Percentiles rank a stretch among this genome's conserved stretches.
phyloP scores from a whole-genome alignment of 805 yeast genomes.

The Candida khao-thaluensis region DNA sequence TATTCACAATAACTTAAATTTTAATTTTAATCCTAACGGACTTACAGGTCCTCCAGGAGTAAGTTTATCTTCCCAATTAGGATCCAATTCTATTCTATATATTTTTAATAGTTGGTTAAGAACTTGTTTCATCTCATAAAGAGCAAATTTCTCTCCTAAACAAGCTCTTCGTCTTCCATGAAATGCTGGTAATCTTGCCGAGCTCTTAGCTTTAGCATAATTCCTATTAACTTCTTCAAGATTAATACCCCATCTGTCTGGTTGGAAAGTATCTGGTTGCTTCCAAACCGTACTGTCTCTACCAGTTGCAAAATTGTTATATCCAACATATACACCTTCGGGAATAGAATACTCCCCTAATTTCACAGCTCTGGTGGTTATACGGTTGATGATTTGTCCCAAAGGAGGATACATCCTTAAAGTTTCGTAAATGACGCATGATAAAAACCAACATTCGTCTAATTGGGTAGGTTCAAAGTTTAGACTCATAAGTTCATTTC shows the following conservation, averaged over 20 bases:
- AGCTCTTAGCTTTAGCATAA: constrained; percentile 45
- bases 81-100: constrained; percentile 37
- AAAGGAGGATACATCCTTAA: constrained; percentile 55
- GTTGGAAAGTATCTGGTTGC: constrained; percentile 43
- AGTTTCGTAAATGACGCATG: constrained; percentile 44
- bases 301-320: constrained; percentile 53
- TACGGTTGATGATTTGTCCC: constrained; percentile 54
- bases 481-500: constrained; percentile 17
- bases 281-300: constrained; percentile 45
- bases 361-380: constrained; percentile 34
- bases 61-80: constrained; percentile 47
- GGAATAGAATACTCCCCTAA: constrained; percentile 50
- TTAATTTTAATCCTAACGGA: constrained; percentile 38
- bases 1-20: neutral
- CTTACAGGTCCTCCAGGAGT: constrained; percentile 62
- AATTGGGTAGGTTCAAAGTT: neutral
- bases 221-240: constrained; percentile 35
- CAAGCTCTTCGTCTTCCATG: constrained; percentile 64
- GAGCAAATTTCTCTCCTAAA: constrained; percentile 58
- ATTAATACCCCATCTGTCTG: constrained; percentile 52
- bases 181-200: constrained; percentile 49
- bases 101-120: constrained; percentile 34
- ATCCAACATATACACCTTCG: constrained; percentile 52
- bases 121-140: constrained; percentile 43
- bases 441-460: constrained; percentile 23